Conservation (phyloP, 2,329 filamentous ascomycete species). For the Fusarium sambucinum region DNA sequence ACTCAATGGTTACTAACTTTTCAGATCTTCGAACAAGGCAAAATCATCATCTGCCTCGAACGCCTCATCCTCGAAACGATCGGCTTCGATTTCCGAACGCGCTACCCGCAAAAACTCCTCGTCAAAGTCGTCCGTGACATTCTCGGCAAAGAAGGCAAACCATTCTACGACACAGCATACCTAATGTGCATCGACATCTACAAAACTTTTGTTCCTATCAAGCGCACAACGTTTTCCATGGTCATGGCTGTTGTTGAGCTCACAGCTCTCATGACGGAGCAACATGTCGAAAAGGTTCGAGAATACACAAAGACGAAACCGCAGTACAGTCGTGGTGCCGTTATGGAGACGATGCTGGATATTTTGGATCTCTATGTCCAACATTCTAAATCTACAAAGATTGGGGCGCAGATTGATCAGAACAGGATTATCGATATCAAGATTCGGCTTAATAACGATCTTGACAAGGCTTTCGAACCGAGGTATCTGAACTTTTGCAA, state of each 20-base stretch:
- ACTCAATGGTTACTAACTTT: constrained; percentile 7
- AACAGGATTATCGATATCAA: constrained; percentile 87
- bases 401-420: constrained; percentile 78
- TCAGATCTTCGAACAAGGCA: constrained; percentile 85
- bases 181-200: constrained; percentile 90
- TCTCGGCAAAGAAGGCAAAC: constrained; percentile 57
- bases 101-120: constrained; percentile 86
- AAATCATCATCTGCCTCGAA: constrained; percentile 89
- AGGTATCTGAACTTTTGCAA: constrained; percentile 73
- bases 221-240: constrained; percentile 88
- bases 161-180: constrained; percentile 77
- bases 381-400: constrained; percentile 77
- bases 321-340: constrained; percentile 61
- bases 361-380: constrained; percentile 93
- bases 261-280: constrained; percentile 71
- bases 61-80: constrained; percentile 92
- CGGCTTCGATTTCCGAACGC: constrained; percentile 91
- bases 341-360: constrained; percentile 86
- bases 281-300: constrained; percentile 63
- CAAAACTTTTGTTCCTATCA: constrained; percentile 91
- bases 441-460: constrained; percentile 86
- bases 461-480: constrained; percentile 70
- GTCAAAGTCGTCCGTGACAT: constrained; percentile 80
- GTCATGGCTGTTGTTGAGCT: constrained; percentile 86
- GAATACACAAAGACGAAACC: constrained; percentile 63